Conservation (phyloP, 495 filamentous ascomycete genomes). For the Neurospora africana region DNA sequence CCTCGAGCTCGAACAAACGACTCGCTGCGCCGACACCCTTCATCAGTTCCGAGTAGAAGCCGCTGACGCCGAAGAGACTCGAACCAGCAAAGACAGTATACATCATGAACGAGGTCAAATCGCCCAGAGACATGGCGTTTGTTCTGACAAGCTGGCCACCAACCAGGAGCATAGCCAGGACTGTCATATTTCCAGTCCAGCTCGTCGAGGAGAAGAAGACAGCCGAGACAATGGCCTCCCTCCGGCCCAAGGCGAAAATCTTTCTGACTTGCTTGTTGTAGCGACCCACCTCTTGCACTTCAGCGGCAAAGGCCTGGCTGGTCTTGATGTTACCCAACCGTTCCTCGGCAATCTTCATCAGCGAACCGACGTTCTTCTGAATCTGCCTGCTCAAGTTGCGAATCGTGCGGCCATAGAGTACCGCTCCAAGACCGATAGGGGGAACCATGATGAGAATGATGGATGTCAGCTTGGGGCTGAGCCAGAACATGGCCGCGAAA, state of each 20-base stretch:
- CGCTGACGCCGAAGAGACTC: conserved; percentile 83
- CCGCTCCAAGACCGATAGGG: conserved; percentile 80
- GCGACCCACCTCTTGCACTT: conserved; percentile 75
- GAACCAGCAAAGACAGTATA: conserved; percentile 89
- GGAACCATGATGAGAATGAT: conserved; percentile 80
- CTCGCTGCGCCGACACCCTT: conserved; percentile 94
- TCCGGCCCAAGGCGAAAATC: conserved; percentile 79
- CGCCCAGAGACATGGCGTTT: conserved; percentile 84
- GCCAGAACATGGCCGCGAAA: conserved; percentile 82
- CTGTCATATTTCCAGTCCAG: conserved; percentile 89
- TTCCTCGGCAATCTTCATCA: conserved; percentile 96
- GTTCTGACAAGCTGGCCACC: no score
- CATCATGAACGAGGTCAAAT: conserved; percentile 96
- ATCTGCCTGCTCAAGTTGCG: conserved; percentile 81
- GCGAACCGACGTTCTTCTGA: conserved; percentile 79
- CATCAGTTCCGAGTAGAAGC: conserved; percentile 97
- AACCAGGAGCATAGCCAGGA: conserved; percentile 68
- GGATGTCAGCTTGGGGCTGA: conserved; percentile 81
- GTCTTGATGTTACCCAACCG: conserved; percentile 91
- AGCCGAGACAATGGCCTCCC: conserved; percentile 77
- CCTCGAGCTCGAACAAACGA: conserved; percentile 90
- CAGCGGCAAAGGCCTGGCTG: conserved; percentile 88
- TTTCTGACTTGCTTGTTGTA: conserved; percentile 88
- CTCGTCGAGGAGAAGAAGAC: conserved; percentile 86
- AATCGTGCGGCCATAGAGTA: conserved; percentile 81